Evolutionary conservation across 139 green algal genomes (phyloP).

Genomic region (Limnomonas spitsbergensis): DNA sequence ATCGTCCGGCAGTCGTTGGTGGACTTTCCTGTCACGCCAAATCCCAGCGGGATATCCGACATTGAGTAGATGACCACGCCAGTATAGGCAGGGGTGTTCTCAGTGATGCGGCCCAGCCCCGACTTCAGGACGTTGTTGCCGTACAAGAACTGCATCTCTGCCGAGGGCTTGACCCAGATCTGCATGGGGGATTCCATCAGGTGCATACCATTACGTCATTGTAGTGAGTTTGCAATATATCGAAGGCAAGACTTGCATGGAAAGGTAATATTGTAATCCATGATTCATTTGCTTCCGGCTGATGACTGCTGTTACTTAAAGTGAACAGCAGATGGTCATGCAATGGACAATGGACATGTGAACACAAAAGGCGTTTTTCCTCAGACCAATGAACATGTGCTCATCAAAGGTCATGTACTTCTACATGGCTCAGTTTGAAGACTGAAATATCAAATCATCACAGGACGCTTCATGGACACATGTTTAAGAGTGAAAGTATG

Average conservation of each 20-base stretch:
- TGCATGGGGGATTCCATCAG: slow-evolving; percentile 29
- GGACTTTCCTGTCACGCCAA: slow-evolving; percentile 86
- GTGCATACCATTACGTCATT: background rate
- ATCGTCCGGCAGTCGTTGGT: slow-evolving; percentile 87
- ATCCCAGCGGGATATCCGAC: slow-evolving; percentile 95
- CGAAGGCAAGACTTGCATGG: background rate
- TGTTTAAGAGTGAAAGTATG: too few relatives aligned
- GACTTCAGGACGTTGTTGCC: slow-evolving; percentile 97
- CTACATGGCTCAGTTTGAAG: slow-evolving; percentile 30
- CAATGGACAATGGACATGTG: too few relatives aligned
- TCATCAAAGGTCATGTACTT: too few relatives aligned
- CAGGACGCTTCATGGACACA: too few relatives aligned
- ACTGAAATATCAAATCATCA: slow-evolving; percentile 36
- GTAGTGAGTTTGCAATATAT: background rate
- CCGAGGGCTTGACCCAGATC: slow-evolving; percentile 96
- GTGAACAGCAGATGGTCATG: too few relatives aligned
- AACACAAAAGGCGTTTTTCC: too few relatives aligned
- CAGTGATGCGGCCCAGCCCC: slow-evolving; percentile 95
- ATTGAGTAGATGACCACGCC: slow-evolving; percentile 79
- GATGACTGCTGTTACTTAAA: too few relatives aligned
- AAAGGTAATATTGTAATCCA: too few relatives aligned
- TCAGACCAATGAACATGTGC: too few relatives aligned
- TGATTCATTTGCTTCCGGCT: too few relatives aligned
- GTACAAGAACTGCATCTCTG: slow-evolving; percentile 98
- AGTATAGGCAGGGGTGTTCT: slow-evolving; percentile 87